Evolutionary conservation across 129 eudicot genomes (phyloP).

Genomic region (Scalesia atractyloides): DNA sequence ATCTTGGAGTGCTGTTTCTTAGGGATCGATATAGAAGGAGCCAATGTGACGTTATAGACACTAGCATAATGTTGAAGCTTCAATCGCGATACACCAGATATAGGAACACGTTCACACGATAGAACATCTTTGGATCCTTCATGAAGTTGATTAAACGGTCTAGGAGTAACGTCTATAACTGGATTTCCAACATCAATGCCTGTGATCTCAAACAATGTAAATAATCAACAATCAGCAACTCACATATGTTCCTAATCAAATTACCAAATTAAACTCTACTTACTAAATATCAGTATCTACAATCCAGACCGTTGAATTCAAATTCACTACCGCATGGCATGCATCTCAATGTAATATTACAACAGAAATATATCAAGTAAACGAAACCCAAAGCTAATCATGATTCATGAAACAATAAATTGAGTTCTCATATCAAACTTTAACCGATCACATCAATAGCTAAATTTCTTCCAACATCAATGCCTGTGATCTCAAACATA

Average conservation of each 20-base stretch:
- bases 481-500: too few relatives aligned
- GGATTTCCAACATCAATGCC: constrained; percentile 56
- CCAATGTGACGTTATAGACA: constrained; percentile 53
- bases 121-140: constrained; percentile 43
- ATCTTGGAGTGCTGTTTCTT: constrained; percentile 61
- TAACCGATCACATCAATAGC: neutral
- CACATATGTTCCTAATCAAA: constrained; percentile 11
- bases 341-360: neutral
- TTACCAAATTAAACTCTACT: neutral
- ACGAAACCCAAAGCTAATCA: neutral
- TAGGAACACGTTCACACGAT: constrained; percentile 62
- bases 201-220: constrained; percentile 24
- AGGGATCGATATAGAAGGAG: constrained; percentile 66
- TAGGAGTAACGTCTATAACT: constrained; percentile 44
- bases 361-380: neutral
- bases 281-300: neutral
- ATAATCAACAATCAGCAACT: constrained; percentile 19
- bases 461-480: too few relatives aligned
- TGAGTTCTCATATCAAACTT: neutral
- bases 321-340: neutral
- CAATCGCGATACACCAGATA: constrained; percentile 61
- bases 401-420: neutral
- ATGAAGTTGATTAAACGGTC: constrained; percentile 16
- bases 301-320: neutral
- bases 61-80: constrained; percentile 69